Evolutionary conservation across 805 yeast species (phyloP), one percentile per base, ranked within the genome.

Genomic region (Ogataea parapolymorpha): DNA sequence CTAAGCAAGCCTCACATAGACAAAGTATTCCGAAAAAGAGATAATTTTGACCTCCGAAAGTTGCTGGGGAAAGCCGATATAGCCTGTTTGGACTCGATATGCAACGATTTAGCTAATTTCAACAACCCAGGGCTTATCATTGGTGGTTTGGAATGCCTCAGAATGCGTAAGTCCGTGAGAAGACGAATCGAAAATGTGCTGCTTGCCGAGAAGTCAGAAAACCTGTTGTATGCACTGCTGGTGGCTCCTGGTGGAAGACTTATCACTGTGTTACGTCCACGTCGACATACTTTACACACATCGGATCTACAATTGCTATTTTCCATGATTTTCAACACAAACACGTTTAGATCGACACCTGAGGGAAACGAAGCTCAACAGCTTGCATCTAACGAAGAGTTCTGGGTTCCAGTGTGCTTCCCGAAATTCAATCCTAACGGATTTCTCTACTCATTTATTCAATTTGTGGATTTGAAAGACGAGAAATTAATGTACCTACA

Each of bases 361-460:
- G 67, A 66, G 16, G 42, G 36, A 25, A 32, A 25, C 16, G 15
- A 45, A 16, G 25, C 32, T 6, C 36, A 50, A 34, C 49, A 52
- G 22, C 32, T 55, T 10, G 49, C 61, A 2, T 46, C 74, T 50
- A 56, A 70, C 42, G 85, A 85, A 50, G 96, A 90, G 55, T 77
- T 88, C 43, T 93, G 98, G 98, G 76, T 86, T 10, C 99, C 99
- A 0, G 71, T 91, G 0, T 91, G 99, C 61, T 71, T 91, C 59
- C 96, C 98, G 0, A 79, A 85, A 51, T 91, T 91, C 67, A 91
- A 93, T 56, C 67, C 87, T 2, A 80, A 80, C 48, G 99, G 99
- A 8, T 93, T 90, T 54, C 63, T 91, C 5, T 85, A 93, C 56
- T 80, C 88, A 10, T 87, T 84, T 54, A 84, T 89, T 32, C 80